Evolutionary conservation across 495 filamentous ascomycete genomes (phyloP).

Genomic region (Hyaloscypha finlandica): DNA sequence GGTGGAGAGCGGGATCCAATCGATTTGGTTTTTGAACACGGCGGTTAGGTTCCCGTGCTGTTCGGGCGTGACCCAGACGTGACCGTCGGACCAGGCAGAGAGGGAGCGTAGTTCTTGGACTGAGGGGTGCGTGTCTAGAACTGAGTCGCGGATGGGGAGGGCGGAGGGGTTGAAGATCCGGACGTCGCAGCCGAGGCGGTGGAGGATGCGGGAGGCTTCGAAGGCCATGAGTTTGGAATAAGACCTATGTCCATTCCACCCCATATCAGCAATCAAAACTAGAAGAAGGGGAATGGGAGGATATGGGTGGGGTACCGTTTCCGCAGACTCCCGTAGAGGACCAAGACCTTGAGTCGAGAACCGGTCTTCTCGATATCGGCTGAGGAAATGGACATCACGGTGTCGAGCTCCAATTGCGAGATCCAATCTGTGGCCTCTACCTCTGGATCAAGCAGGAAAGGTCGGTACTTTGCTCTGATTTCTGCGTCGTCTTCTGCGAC

Average conservation of each 20-base stretch:
- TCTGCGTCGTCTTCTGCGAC: constrained; percentile 47
- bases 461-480: constrained; percentile 56
- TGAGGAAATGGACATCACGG: constrained; percentile 53
- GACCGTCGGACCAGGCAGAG: constrained; percentile 68
- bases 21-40: constrained; percentile 77
- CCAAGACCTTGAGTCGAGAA: constrained; percentile 58
- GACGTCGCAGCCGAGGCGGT: constrained; percentile 68
- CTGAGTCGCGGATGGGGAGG: constrained; percentile 66
- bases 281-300: neutral
- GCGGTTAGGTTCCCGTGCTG: constrained; percentile 72
- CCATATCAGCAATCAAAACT: neutral
- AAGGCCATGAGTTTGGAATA: constrained; percentile 63
- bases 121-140: constrained; percentile 57
- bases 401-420: constrained; percentile 55
- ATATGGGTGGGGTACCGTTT: constrained; percentile 36
- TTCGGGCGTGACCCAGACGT: constrained; percentile 70
- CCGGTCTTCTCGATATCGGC: constrained; percentile 43
- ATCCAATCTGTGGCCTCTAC: constrained; percentile 53
- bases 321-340: constrained; percentile 65
- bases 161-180: constrained; percentile 63
- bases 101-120: constrained; percentile 67
- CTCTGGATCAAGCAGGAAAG: constrained; percentile 51
- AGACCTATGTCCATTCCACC: constrained; percentile 41
- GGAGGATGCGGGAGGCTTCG: constrained; percentile 63
- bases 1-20: constrained; percentile 68